Percentiles rank a stretch among this genome's conserved stretches.
phyloP scores from a whole-genome alignment of 2,329 filamentous ascomycete genomes.

The Venturia effusa region DNA sequence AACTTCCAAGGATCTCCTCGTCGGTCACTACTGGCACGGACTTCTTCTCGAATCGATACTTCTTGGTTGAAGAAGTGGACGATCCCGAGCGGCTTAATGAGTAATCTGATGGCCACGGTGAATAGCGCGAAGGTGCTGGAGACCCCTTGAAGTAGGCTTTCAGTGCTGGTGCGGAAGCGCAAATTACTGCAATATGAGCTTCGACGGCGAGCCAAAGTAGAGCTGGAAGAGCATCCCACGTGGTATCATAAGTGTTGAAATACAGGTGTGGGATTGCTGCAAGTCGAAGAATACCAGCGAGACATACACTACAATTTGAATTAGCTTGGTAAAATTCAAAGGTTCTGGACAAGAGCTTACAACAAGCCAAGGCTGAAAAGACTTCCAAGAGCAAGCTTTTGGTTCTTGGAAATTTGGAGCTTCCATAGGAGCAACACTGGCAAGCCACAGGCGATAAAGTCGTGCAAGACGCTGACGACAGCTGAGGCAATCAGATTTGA shows the following conservation, averaged over 20 bases:
- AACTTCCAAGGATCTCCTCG: neutral
- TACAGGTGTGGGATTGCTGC: neutral
- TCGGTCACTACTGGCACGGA: neutral
- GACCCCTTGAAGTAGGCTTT: constrained; percentile 11
- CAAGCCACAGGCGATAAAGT: constrained; percentile 15
- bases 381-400: constrained; percentile 14
- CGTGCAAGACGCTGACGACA: constrained; percentile 14
- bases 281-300: constrained; percentile 14
- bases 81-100: neutral
- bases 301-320: constrained; percentile 21
- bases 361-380: constrained; percentile 8
- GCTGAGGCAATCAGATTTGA: constrained; percentile 13
- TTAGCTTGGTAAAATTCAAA: constrained; percentile 17
- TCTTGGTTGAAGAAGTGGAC: neutral
- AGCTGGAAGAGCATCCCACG: constrained; percentile 4
- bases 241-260: constrained; percentile 9
- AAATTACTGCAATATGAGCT: constrained; percentile 10
- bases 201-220: constrained; percentile 9
- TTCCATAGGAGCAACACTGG: constrained; percentile 15
- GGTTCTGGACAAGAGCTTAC: neutral
- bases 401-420: constrained; percentile 13
- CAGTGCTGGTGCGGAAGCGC: constrained; percentile 10
- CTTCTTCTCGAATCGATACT: neutral
- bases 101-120: neutral
- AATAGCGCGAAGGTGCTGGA: neutral